These are phyloP conservation scores for Neolentinus lepideus DNA, from an alignment of 1,284 basidiomycete genomes.

Conservation along the genomic window DNA sequence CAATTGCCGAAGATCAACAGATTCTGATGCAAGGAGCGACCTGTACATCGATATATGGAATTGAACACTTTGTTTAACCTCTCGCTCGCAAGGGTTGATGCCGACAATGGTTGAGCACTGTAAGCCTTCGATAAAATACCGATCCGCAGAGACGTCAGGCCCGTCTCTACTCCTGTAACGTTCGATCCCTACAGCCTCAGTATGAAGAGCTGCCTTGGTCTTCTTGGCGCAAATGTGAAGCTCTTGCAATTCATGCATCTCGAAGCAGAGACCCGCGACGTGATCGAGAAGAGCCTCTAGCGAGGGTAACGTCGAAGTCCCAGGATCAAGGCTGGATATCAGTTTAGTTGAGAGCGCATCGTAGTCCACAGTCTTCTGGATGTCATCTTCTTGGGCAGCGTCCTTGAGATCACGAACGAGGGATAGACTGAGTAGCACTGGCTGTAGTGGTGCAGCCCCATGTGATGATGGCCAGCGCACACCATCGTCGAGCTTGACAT, in stretches of 20 bases:
- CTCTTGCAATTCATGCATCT: slow-evolving; percentile 20
- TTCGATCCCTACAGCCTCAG: slow-evolving; percentile 37
- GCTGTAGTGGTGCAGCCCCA: slow-evolving; percentile 36
- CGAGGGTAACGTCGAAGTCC: slow-evolving; percentile 23
- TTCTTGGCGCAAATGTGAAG: slow-evolving; percentile 38
- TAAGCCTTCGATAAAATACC: slow-evolving; percentile 43
- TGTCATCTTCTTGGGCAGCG: slow-evolving; percentile 49
- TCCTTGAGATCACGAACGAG: slow-evolving; percentile 48
- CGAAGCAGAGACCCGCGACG: slow-evolving; percentile 36
- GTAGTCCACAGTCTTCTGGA: slow-evolving; percentile 56
- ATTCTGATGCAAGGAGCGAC: slow-evolving; percentile 10
- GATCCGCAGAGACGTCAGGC: slow-evolving; percentile 10
- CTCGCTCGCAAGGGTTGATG: slow-evolving; percentile 66
- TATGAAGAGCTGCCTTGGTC: slow-evolving; percentile 47
- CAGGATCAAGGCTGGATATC: slow-evolving; percentile 15
- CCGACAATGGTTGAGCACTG: slow-evolving; percentile 61
- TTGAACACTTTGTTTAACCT: slow-evolving; percentile 62
- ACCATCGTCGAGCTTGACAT: slow-evolving; percentile 30
- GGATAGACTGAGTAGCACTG: slow-evolving; percentile 47
- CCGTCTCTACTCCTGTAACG: slow-evolving; percentile 14
- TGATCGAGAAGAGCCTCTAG: slow-evolving; percentile 35
- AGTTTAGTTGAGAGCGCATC: slow-evolving; percentile 33
- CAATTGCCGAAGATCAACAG: slow-evolving; percentile 31
- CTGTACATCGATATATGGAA: slow-evolving; percentile 40
- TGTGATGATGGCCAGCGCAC: slow-evolving; percentile 33